A percentile compares a stretch with the other conserved stretches of the same genome.
Evolutionary conservation across 257 asterid species (phyloP).

Genomic region (Gardenia jasminoides): DNA sequence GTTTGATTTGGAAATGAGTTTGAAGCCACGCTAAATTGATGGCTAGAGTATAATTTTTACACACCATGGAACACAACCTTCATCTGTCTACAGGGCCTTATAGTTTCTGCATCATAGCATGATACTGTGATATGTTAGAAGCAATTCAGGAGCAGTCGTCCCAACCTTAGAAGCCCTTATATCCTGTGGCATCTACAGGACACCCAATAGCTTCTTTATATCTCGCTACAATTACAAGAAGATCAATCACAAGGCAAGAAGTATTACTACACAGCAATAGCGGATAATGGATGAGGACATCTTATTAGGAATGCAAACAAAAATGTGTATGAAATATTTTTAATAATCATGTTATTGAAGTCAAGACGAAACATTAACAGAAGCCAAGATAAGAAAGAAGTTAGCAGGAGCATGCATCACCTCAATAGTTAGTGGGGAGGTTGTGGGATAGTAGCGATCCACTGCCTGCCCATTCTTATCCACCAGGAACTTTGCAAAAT

Average conservation of each 20-base stretch:
- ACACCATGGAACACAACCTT: background rate
- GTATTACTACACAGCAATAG: background rate
- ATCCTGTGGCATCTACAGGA: slow-evolving; percentile 23
- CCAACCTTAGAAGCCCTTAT: slow-evolving; percentile 3
- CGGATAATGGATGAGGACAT: background rate
- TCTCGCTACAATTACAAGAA: slow-evolving; percentile 8
- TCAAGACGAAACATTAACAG: background rate
- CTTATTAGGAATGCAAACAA: background rate
- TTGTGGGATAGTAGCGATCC: slow-evolving; percentile 78
- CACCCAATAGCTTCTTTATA: slow-evolving; percentile 36
- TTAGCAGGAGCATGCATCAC: slow-evolving; percentile 24
- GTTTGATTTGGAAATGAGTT: background rate
- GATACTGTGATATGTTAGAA: background rate
- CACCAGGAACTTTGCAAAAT: slow-evolving; percentile 76
- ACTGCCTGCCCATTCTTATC: slow-evolving; percentile 68
- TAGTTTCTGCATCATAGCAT: background rate
- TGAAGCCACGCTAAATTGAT: background rate
- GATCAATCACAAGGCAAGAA: background rate
- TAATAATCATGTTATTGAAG: too few species aligned
- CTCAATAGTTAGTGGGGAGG: slow-evolving; percentile 76
- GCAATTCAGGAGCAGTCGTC: background rate
- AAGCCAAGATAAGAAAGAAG: background rate
- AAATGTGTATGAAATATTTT: background rate
- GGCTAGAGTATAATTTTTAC: background rate
- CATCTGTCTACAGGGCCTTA: background rate